These are phyloP conservation scores for Collybiopsis confluens DNA, from an alignment of 768 basidiomycete genomes.

Conservation along the genomic window DNA sequence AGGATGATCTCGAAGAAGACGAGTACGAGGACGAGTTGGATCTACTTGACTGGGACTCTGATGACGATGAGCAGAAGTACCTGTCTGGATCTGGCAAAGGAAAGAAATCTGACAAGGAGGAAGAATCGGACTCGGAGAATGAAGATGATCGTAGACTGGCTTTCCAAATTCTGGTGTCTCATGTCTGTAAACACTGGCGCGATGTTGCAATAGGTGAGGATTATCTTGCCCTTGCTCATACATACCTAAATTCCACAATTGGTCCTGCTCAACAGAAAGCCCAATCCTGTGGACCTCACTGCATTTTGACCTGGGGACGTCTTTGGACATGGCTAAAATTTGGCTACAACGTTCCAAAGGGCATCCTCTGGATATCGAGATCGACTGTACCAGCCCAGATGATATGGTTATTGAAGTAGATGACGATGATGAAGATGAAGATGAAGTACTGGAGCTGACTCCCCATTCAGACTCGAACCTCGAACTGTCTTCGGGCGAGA, in stretches of 20 bases:
- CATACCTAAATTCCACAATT: not conserved
- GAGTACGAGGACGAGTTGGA: slow-evolving; percentile 21
- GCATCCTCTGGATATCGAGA: slow-evolving; percentile 23
- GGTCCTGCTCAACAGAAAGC: slow-evolving; percentile 11
- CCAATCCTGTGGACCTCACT: slow-evolving; percentile 38
- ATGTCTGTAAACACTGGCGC: slow-evolving; percentile 41
- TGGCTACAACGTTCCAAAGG: slow-evolving; percentile 28
- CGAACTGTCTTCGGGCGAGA: not conserved
- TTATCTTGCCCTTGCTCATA: too few relatives aligned
- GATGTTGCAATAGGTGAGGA: slow-evolving; percentile 22
- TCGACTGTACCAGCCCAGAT: slow-evolving; percentile 12
- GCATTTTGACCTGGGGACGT: slow-evolving; percentile 23
- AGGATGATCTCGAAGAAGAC: slow-evolving; percentile 28
- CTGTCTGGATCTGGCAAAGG: slow-evolving; percentile 12
- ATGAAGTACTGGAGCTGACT: slow-evolving; percentile 23
- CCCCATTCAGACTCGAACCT: not conserved
- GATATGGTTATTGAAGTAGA: not conserved
- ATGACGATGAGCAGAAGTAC: slow-evolving; percentile 25
- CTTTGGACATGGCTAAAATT: slow-evolving; percentile 16
- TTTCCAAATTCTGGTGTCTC: slow-evolving; percentile 34
- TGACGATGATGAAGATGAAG: slow-evolving; percentile 13
- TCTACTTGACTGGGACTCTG: slow-evolving; percentile 24
- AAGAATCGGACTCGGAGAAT: slow-evolving; percentile 14
- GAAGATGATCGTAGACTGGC: slow-evolving; percentile 19
- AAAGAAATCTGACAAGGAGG: slow-evolving; percentile 7